phyloP scores from a whole-genome alignment of 192 early-diverging fungal species.

The Bifiguratus adelaidae region DNA sequence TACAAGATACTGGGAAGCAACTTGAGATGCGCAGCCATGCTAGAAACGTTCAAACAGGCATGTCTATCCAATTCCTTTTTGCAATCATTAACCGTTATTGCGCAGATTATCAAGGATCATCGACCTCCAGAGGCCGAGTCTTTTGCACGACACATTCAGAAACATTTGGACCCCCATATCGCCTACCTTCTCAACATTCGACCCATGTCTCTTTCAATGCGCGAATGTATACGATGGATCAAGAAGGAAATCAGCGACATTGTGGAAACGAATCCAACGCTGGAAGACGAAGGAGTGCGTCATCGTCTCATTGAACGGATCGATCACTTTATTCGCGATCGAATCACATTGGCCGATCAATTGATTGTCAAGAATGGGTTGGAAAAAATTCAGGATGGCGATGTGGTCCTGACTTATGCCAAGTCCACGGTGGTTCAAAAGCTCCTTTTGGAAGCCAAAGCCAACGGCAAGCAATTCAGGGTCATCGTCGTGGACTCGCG shows the following conservation, averaged over 20 bases:
- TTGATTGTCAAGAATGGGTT: slow-evolving; percentile 71
- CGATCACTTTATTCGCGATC: slow-evolving; percentile 82
- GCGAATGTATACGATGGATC: slow-evolving; percentile 79
- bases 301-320: slow-evolving; percentile 58
- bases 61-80: neutral
- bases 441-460: slow-evolving; percentile 67
- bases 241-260: slow-evolving; percentile 83
- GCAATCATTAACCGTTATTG: neutral
- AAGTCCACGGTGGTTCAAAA: slow-evolving; percentile 84
- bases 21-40: slow-evolving; percentile 81
- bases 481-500: slow-evolving; percentile 90
- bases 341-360: slow-evolving; percentile 73
- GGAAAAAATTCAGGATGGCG: slow-evolving; percentile 80
- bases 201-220: slow-evolving; percentile 88
- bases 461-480: slow-evolving; percentile 64
- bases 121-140: slow-evolving; percentile 70
- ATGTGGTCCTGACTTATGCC: slow-evolving; percentile 86
- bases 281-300: slow-evolving; percentile 81
- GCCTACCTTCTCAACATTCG: slow-evolving; percentile 77
- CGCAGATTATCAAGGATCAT: slow-evolving; percentile 85
- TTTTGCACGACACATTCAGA: slow-evolving; percentile 70
- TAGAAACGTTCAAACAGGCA: slow-evolving; percentile 76
- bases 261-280: slow-evolving; percentile 57
- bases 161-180: slow-evolving; percentile 81
- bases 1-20: slow-evolving; percentile 86